Evolutionary conservation across 2,329 filamentous ascomycete species (phyloP).

Genomic region (Paramyrothecium sp.): DNA sequence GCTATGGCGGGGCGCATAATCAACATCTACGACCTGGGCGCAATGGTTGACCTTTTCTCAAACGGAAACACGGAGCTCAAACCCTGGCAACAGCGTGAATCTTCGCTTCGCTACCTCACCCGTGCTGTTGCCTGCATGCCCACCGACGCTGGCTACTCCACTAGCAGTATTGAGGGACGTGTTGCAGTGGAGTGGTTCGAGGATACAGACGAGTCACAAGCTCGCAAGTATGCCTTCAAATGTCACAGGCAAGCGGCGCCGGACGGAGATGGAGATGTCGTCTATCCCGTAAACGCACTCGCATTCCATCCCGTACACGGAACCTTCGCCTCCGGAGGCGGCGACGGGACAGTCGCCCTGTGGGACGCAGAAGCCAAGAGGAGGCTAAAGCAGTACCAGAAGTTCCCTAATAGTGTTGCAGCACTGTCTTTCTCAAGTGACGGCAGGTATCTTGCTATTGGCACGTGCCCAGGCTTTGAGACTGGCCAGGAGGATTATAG

Average conservation of each 20-base stretch:
- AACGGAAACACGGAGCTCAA: slow-evolving; percentile 50
- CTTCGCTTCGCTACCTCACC: slow-evolving; percentile 93
- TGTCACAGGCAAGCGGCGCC: slow-evolving; percentile 80
- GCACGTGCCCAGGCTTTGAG: slow-evolving; percentile 83
- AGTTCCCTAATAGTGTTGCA: slow-evolving; percentile 75
- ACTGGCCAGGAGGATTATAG: slow-evolving; percentile 78
- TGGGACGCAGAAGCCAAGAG: slow-evolving; percentile 93
- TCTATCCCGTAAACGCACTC: slow-evolving; percentile 88
- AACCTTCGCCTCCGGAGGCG: slow-evolving; percentile 86
- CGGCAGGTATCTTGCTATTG: slow-evolving; percentile 76
- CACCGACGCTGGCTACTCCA: slow-evolving; percentile 90
- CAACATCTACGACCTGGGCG: slow-evolving; percentile 86
- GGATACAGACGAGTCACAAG: slow-evolving; percentile 80
- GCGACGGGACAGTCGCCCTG: slow-evolving; percentile 86
- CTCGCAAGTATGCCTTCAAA: slow-evolving; percentile 97
- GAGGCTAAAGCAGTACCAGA: slow-evolving; percentile 85
- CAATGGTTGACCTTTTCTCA: slow-evolving; percentile 57
- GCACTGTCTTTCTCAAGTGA: slow-evolving; percentile 75
- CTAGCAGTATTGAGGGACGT: slow-evolving; percentile 87
- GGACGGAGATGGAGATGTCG: slow-evolving; percentile 69
- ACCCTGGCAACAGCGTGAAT: slow-evolving; percentile 93
- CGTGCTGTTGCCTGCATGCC: slow-evolving; percentile 94
- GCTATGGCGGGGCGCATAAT: slow-evolving; percentile 94
- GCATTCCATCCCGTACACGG: slow-evolving; percentile 81
- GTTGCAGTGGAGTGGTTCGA: slow-evolving; percentile 99